These are phyloP conservation scores for Phytopythium mirpurense DNA, from an alignment of 352 stramenopile genomes.

Conservation along the genomic window DNA sequence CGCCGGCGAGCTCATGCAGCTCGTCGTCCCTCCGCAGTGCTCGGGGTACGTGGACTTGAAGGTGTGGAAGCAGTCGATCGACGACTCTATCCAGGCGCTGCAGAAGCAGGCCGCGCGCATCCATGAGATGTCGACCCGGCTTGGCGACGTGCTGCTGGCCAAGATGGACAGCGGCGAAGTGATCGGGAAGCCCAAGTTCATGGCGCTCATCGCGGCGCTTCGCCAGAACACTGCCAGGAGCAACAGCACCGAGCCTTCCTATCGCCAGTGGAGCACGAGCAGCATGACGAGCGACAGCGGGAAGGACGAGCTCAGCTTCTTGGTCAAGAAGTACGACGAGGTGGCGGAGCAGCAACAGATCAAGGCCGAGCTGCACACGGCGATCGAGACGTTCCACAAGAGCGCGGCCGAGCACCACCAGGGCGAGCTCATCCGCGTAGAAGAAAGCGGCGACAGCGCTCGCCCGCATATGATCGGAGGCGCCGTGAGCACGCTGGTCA, in stretches of 20 bases:
- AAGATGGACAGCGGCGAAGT: constrained; percentile 40
- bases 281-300: constrained; percentile 27
- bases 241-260: constrained; percentile 7
- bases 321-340: constrained; percentile 65
- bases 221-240: constrained; percentile 26
- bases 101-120: constrained; percentile 34
- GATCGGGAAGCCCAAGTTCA: constrained; percentile 45
- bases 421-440: constrained; percentile 6
- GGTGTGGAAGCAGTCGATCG: constrained; percentile 32
- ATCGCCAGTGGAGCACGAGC: constrained; percentile 23
- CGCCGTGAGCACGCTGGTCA: constrained; percentile 22
- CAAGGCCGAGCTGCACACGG: constrained; percentile 36
- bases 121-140: constrained; percentile 30
- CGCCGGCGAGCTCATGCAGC: constrained; percentile 40
- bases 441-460: background rate
- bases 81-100: constrained; percentile 35
- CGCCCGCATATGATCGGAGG: constrained; percentile 9
- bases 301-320: constrained; percentile 67
- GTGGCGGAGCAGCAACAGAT: constrained; percentile 48
- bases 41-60: constrained; percentile 29
- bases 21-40: constrained; percentile 39
- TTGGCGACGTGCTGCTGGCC: constrained; percentile 47
- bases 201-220: constrained; percentile 39
- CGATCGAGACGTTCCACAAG: constrained; percentile 32
- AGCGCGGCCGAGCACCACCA: constrained; percentile 23